These are phyloP conservation scores for Trypanosoma platydactyli DNA, from an alignment of 208 protist species.

Conservation along the genomic window DNA sequence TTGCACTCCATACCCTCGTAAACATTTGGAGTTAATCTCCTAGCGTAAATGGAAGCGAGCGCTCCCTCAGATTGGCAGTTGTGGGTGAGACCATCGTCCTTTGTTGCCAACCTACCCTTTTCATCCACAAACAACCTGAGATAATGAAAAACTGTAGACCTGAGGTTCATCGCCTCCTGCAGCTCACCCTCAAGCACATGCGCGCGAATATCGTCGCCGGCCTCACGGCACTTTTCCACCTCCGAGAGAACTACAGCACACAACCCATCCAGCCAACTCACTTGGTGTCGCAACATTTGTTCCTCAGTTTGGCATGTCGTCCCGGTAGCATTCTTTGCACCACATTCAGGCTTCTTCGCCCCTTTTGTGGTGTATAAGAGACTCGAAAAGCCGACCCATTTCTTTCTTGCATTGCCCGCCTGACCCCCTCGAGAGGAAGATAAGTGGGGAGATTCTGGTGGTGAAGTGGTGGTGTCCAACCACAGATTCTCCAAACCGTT, in stretches of 20 bases:
- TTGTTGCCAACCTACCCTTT: neutral
- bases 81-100: neutral
- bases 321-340: neutral
- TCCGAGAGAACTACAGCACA: neutral
- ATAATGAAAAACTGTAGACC: neutral
- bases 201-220: slow-evolving; percentile 6
- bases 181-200: slow-evolving; percentile 11
- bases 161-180: slow-evolving; percentile 18
- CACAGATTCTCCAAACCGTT: neutral
- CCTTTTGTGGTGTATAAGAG: no score
- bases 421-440: no score
- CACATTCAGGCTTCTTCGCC: neutral
- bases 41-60: neutral
- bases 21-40: neutral
- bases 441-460: no score
- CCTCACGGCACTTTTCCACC: neutral
- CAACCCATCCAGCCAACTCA: neutral
- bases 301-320: neutral
- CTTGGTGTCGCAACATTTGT: neutral
- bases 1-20: neutral
- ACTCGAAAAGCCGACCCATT: no score
- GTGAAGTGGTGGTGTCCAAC: neutral
- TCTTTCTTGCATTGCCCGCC: no score
- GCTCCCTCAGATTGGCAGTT: neutral
- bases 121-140: slow-evolving; percentile 7